Base-by-base conservation (phyloP, 202 grass and related monocot species). In the Digitaria exilis region DNA sequence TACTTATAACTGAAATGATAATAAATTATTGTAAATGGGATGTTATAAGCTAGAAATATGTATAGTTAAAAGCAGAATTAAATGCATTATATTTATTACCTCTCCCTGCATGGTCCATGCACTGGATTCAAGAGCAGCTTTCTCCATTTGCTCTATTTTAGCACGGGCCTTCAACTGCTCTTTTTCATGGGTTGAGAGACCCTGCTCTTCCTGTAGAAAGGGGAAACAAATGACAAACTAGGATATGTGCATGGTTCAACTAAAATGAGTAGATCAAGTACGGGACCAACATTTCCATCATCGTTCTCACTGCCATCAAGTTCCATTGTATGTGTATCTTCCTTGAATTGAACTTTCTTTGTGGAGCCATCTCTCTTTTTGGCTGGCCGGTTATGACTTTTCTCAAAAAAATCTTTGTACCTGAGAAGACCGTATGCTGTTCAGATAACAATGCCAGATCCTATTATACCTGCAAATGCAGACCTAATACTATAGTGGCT, bases 141-240 rank as follows among this genome's bases (percentile, higher is more conserved):
- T n/a, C n/a, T n/a, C n/a, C n/a, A n/a, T n/a, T n/a, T n/a, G n/a
- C n/a, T n/a, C n/a, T n/a, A n/a, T n/a, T n/a, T 91, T 84, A 74
- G 83, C 71, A 61, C 11, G 75, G 82, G 92, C 83, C 88, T 90
- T 90, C 54, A 81, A 51, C 44, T 45, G 71, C 31, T 91, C 96
- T 63, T 92, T 95, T 79, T 98, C 89, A 52, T 98, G 89, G 85
- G 96, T 98, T 37, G 96, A 98, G 29, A 98, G 84, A 77, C 41
- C 69, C 11, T 90, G 87, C 51, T 86, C 54, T 49, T 83, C 83
- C 83, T 98, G 75, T 58, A 90, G 41, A 71, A 78, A 59, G 35
- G 11, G 6, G n/a, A 75, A 57, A 78, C 57, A 57, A 37, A 42
- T 75, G 55, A 87, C 6, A 72, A 80, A 85, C 22, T 45, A 65